Percentiles rank a stretch among this genome's conserved stretches.
These are phyloP conservation scores for Coprinopsis strossmayeri DNA, from an alignment of 768 basidiomycete species.

Conservation along the genomic window DNA sequence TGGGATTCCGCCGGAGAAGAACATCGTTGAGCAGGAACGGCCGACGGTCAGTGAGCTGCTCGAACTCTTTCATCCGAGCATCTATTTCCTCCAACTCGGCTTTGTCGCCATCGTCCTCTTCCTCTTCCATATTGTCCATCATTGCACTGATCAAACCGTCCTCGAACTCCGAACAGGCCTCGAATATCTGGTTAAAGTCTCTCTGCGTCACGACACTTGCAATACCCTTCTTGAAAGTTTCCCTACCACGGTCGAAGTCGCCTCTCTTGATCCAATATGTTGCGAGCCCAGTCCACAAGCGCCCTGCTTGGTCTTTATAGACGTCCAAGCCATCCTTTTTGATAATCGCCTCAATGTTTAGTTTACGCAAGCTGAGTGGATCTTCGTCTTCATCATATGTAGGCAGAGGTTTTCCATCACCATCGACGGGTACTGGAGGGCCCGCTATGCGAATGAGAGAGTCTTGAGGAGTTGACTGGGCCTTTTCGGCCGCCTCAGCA, in stretches of 20 bases:
- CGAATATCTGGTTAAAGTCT: conserved; percentile 97
- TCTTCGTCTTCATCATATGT: conserved; percentile 83
- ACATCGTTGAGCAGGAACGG: conserved; percentile 98
- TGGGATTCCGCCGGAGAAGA: conserved; percentile 84
- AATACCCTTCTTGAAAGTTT: conserved; percentile 85
- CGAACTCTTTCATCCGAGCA: conserved; percentile 84
- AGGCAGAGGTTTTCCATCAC: conserved; percentile 42
- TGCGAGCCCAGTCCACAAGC: conserved; percentile 92
- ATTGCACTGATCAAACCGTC: conserved; percentile 85
- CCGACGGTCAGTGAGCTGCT: conserved; percentile 88
- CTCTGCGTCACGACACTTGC: conserved; percentile 83
- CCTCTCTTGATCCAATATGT: conserved; percentile 98
- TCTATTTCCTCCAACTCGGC: conserved; percentile 84
- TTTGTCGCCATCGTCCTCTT: conserved; percentile 70
- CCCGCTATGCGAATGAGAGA: conserved; percentile 69
- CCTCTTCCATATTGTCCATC: conserved; percentile 80
- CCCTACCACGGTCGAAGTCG: conserved; percentile 88
- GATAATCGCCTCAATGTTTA: conserved; percentile 86
- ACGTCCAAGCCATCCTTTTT: conserved; percentile 78
- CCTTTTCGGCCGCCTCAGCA: conserved; percentile 25
- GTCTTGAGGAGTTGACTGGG: conserved; percentile 27
- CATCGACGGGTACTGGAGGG: conserved; percentile 45
- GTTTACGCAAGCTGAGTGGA: conserved; percentile 54
- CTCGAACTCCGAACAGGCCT: conserved; percentile 91
- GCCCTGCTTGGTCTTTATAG: conserved; percentile 96